Base-by-base conservation (phyloP, 768 basidiomycete species). In the Melanogaster broomeanus region DNA sequence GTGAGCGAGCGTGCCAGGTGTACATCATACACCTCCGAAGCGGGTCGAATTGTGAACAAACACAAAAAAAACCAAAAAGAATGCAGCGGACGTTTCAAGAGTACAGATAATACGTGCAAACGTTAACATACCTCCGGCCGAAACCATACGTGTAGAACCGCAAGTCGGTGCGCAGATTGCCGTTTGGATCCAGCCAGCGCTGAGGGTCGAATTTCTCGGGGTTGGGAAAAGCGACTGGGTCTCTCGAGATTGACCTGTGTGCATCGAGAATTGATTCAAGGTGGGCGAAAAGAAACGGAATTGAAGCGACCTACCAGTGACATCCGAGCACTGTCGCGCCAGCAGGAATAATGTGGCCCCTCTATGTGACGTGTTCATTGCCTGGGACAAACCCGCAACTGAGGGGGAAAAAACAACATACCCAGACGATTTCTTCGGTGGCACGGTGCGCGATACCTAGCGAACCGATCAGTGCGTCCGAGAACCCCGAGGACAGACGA, bases 161-260 rank as follows among this genome's bases (percentile, higher is more conserved):
- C 19, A 81, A 55, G 49, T 79, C 79, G 5, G 78, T 74, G 21
- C 70, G 69, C 4, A 82, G 43, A 30, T 65, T 70, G 2, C 76
- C 77, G 2, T 78, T 68, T 24, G 44, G 24, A 21, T 45, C 40
- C 15, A 82, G 49, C 82, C 82, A 85, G 24, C 82, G 69, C 53
- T 78, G 73, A 6, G 82, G 81, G 39, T 79, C 62, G 61, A 81
- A 83, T 31, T 35, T 54, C 56, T 85, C 76, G 12, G 78, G 77
- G 52, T 80, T 70, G n/a, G n/a, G n/a, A n/a, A n/a, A n/a, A n/a
- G n/a, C n/a, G n/a, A n/a, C n/a, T n/a, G 1, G 78, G 73, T 84
- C 81, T 11, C 81, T 72, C 13, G 76, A 77, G 16, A 83, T 72
- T 0, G 79, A 72, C 77, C 73, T 73, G 30, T 13, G 31, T 31